phyloP scores from a whole-genome alignment of 148 eudicot genomes.

The Fagopyrum tataricum region DNA sequence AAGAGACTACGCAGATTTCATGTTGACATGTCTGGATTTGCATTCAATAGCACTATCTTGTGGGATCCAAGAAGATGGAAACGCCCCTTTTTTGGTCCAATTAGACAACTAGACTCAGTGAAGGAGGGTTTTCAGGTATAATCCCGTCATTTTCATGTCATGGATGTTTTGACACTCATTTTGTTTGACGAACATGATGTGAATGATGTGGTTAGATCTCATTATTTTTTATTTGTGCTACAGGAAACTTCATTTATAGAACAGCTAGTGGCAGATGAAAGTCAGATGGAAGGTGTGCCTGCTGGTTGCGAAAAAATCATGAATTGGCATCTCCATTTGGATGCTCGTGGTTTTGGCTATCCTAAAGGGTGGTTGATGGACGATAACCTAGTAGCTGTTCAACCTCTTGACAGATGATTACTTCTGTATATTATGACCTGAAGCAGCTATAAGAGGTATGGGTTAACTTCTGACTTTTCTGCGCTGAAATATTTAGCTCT shows the following conservation, averaged over 20 bases:
- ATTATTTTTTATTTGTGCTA: neutral
- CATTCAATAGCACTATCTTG: constrained; percentile 92
- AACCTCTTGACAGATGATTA: constrained; percentile 30
- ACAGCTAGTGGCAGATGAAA: constrained; percentile 86
- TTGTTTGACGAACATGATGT: neutral
- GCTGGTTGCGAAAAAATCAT: constrained; percentile 54
- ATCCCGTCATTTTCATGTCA: neutral
- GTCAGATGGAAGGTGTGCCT: constrained; percentile 79
- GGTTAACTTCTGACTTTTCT: neutral
- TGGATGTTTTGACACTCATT: neutral
- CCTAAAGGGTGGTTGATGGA: constrained; percentile 76
- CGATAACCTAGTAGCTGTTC: constrained; percentile 49
- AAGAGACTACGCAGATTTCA: constrained; percentile 89
- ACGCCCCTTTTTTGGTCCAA: constrained; percentile 52
- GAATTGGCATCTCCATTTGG: constrained; percentile 97
- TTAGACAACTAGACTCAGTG: constrained; percentile 78
- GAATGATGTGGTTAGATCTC: neutral
- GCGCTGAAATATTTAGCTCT: neutral
- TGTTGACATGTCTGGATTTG: constrained; percentile 98
- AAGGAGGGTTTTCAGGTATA: constrained; percentile 89
- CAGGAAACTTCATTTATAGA: constrained; percentile 95
- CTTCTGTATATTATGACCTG: neutral
- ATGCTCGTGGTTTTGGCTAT: constrained; percentile 51
- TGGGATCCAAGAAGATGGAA: constrained; percentile 96
- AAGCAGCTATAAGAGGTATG: neutral